phyloP scores from a whole-genome alignment of 2,329 filamentous ascomycete genomes.

The Sphaceloma murrayae region DNA sequence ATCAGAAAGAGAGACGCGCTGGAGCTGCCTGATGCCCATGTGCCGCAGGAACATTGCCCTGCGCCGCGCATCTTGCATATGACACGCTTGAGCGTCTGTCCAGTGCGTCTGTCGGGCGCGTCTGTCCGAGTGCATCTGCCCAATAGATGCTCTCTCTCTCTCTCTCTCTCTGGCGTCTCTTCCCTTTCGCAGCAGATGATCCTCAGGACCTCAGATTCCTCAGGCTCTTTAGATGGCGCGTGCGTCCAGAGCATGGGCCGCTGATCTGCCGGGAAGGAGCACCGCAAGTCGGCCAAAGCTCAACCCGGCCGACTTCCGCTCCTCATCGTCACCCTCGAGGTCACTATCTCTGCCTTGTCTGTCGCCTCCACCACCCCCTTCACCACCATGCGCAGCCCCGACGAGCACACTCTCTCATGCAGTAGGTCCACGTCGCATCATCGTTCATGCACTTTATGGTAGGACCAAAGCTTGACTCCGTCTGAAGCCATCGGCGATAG shows the following conservation, averaged over 20 bases:
- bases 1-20: not conserved
- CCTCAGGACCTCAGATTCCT: no score
- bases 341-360: no score
- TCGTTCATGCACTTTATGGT: not conserved
- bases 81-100: constrained; percentile 6
- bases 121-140: no score
- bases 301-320: constrained; percentile 11
- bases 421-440: no score
- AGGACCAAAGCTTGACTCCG: constrained; percentile 1
- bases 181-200: no score
- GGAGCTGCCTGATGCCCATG: not conserved
- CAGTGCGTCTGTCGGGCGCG: no score
- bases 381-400: no score
- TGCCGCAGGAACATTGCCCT: constrained; percentile 3
- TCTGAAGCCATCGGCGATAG: constrained; percentile 14
- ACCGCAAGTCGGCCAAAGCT: constrained; percentile 3
- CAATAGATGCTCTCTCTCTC: no score
- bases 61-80: not conserved
- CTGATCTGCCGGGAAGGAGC: constrained; percentile 13
- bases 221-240: not conserved
- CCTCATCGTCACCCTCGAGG: not conserved
- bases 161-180: no score
- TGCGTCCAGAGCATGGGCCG: constrained; percentile 10
- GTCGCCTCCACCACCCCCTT: no score
- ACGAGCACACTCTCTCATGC: no score